These are phyloP conservation scores for Nelumbo lutea DNA, from an alignment of 164 flowering plant species.

Conservation along the genomic window DNA sequence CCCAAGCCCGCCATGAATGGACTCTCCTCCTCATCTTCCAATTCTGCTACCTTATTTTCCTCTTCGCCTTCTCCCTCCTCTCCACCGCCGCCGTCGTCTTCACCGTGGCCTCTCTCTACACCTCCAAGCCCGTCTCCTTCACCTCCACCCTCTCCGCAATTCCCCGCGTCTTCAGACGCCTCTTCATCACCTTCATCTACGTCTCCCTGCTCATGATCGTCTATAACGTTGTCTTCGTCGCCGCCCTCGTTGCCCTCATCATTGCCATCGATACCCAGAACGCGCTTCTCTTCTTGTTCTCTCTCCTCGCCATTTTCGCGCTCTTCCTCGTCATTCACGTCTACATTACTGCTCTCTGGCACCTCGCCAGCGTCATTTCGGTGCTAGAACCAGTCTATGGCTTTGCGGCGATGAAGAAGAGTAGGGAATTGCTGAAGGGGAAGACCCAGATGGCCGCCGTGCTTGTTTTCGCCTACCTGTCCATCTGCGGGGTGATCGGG, in stretches of 20 bases:
- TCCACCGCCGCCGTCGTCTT: slow-evolving; percentile 94
- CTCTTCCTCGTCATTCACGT: slow-evolving; percentile 61
- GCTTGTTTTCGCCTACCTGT: slow-evolving; percentile 55
- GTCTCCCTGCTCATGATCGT: slow-evolving; percentile 47
- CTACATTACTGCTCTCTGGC: slow-evolving; percentile 84
- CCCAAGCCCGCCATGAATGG: slow-evolving; percentile 34
- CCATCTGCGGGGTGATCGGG: slow-evolving; percentile 41
- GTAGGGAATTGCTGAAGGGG: slow-evolving; percentile 76
- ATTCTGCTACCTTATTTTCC: slow-evolving; percentile 68
- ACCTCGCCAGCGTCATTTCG: slow-evolving; percentile 81
- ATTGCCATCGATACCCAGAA: slow-evolving; percentile 39
- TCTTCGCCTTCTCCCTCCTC: slow-evolving; percentile 83
- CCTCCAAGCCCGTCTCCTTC: slow-evolving; percentile 73
- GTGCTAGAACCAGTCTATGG: slow-evolving; percentile 86
- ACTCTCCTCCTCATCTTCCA: slow-evolving; percentile 49
- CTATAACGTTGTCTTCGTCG: slow-evolving; percentile 46
- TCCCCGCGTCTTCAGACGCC: slow-evolving; percentile 65
- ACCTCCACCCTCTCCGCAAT: slow-evolving; percentile 60
- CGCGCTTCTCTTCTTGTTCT: slow-evolving; percentile 28
- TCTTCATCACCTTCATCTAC: slow-evolving; percentile 62
- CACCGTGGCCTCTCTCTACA: slow-evolving; percentile 85
- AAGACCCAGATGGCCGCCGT: slow-evolving; percentile 37
- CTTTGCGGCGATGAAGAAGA: slow-evolving; percentile 78
- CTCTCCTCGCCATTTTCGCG: slow-evolving; percentile 22
- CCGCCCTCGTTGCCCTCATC: slow-evolving; percentile 32